phyloP scores from a whole-genome alignment of 2,329 filamentous ascomycete genomes.

The Cytospora piceae region DNA sequence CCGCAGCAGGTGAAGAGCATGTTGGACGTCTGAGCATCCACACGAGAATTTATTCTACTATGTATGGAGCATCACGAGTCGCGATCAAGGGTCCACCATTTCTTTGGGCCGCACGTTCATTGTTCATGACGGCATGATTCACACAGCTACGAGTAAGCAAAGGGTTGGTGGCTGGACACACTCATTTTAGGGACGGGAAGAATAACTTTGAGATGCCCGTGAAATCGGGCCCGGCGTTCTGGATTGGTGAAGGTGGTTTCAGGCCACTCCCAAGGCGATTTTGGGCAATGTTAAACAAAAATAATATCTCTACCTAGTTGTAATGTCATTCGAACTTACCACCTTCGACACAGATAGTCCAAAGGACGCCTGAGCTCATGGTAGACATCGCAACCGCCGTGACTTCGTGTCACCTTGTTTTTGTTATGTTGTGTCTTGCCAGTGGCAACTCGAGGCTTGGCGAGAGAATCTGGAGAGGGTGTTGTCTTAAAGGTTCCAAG shows the following conservation, averaged over 20 bases:
- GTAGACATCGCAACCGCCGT: background rate
- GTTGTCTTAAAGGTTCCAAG: background rate
- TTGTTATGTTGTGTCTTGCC: too few species aligned
- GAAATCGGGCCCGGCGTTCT: background rate
- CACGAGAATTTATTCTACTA: background rate
- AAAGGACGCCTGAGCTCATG: too few species aligned
- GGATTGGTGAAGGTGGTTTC: background rate
- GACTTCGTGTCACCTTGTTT: background rate
- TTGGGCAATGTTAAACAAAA: background rate
- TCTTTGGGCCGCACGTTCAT: background rate
- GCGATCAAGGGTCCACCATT: background rate
- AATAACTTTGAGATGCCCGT: background rate
- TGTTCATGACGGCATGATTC: slow-evolving; percentile 15
- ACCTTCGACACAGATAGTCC: background rate
- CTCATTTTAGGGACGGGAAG: background rate
- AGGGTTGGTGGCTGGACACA: background rate
- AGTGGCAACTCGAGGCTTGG: background rate
- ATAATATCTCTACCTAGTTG: background rate
- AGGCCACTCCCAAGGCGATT: background rate
- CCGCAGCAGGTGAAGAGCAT: slow-evolving; percentile 62
- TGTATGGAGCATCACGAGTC: background rate
- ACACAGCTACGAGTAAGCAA: background rate
- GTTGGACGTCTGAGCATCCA: slow-evolving; percentile 54
- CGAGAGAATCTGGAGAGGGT: background rate
- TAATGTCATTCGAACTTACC: background rate